Evolutionary conservation across 805 yeast species (phyloP).

Genomic region (Wickerhamiella siamensis): DNA sequence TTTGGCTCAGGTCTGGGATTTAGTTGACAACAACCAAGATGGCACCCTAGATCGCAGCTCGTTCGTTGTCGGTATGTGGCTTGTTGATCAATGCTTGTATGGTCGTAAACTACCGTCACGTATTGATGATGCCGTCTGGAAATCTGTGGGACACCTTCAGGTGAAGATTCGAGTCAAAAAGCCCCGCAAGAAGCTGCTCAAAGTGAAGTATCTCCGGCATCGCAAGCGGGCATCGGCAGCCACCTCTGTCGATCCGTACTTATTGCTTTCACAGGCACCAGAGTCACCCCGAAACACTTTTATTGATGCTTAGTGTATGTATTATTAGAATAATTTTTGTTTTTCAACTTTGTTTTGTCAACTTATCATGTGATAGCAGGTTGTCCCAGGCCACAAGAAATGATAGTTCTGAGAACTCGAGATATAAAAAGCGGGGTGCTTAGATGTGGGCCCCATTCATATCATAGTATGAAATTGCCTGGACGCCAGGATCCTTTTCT

Average conservation of each 20-base stretch:
- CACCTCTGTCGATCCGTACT: neutral
- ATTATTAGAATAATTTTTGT: too few relatives aligned
- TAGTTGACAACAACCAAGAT: constrained; percentile 41
- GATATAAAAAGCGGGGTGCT: too few relatives aligned
- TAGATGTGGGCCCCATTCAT: too few relatives aligned
- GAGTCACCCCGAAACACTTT: neutral
- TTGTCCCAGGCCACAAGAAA: too few relatives aligned
- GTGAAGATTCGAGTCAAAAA: constrained; percentile 24
- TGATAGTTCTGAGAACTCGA: too few relatives aligned
- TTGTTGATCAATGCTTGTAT: constrained; percentile 88
- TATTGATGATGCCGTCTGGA: constrained; percentile 64
- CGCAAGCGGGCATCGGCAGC: neutral
- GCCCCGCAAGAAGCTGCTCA: constrained; percentile 2
- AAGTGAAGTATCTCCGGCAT: constrained; percentile 1
- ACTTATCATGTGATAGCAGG: too few relatives aligned
- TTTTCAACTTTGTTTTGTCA: too few relatives aligned
- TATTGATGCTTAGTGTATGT: neutral
- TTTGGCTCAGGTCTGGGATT: constrained; percentile 49
- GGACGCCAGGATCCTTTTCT: too few relatives aligned
- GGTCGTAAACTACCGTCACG: constrained; percentile 76
- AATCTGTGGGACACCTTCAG: constrained; percentile 41
- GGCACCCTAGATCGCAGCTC: constrained; percentile 69
- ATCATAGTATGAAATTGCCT: too few relatives aligned
- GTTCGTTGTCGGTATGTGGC: constrained; percentile 94
- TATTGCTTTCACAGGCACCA: neutral